These are phyloP conservation scores for Trichocladium uniseriatum DNA, from an alignment of 495 filamentous ascomycete species.

Conservation along the genomic window DNA sequence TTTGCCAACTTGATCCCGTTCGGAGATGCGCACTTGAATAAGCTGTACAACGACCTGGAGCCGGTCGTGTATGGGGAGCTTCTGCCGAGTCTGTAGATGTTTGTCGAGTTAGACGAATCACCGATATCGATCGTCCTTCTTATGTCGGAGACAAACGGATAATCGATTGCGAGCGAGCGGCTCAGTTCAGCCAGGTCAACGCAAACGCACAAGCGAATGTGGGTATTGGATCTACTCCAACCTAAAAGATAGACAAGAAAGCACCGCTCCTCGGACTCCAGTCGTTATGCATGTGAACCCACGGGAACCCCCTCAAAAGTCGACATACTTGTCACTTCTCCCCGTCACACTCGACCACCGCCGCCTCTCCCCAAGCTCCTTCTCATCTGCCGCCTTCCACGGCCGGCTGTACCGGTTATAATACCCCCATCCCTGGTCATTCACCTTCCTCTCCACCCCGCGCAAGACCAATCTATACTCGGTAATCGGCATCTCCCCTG, in stretches of 20 bases:
- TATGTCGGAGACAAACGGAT: too few relatives aligned
- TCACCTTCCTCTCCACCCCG: constrained; percentile 6
- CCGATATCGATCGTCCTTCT: too few relatives aligned
- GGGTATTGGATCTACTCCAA: background rate
- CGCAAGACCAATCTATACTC: constrained; percentile 16
- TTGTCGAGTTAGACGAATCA: too few relatives aligned
- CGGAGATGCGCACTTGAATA: constrained; percentile 15
- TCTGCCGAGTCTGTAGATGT: constrained; percentile 4
- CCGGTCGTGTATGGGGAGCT: constrained; percentile 23
- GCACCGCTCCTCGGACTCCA: background rate
- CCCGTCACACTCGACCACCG: constrained; percentile 6
- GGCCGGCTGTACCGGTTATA: constrained; percentile 18
- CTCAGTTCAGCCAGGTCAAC: too few relatives aligned
- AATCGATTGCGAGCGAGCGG: too few relatives aligned
- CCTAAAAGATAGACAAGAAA: background rate
- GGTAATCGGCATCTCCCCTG: constrained; percentile 7
- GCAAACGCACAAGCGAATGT: background rate
- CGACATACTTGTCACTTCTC: constrained; percentile 8
- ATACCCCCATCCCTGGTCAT: constrained; percentile 12
- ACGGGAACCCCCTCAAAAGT: constrained; percentile 3
- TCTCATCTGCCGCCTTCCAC: constrained; percentile 12
- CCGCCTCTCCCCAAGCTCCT: constrained; percentile 9
- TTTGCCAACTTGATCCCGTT: constrained; percentile 22
- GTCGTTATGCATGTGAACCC: background rate
- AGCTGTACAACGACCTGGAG: constrained; percentile 26